phyloP scores from a whole-genome alignment of 2,329 filamentous ascomycete species.

The Alternaria gansuensis region DNA sequence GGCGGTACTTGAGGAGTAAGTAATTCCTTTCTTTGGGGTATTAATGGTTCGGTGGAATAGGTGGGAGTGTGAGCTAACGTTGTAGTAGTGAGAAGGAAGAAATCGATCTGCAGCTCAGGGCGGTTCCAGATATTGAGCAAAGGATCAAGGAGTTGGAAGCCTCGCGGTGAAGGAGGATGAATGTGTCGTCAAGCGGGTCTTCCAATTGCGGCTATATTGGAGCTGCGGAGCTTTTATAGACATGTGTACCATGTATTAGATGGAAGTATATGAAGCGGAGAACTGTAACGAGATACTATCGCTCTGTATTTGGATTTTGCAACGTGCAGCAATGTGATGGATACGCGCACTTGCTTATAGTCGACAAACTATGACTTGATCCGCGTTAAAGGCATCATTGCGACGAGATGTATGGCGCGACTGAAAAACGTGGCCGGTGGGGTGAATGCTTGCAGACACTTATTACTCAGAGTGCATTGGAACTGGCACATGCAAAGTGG shows the following conservation, averaged over 20 bases:
- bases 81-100: slow-evolving; percentile 81
- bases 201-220: background rate
- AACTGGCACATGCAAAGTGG: background rate
- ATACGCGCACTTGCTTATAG: background rate
- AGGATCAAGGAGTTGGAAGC: slow-evolving; percentile 78
- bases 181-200: background rate
- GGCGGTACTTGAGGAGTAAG: slow-evolving; percentile 82
- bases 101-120: slow-evolving; percentile 81
- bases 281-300: background rate
- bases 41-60: background rate
- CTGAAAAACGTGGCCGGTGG: background rate
- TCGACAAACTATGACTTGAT: background rate
- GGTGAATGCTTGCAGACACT: background rate
- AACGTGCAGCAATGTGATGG: background rate
- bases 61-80: slow-evolving; percentile 26
- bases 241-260: background rate
- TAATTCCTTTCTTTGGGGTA: slow-evolving; percentile 15
- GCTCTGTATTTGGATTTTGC: background rate
- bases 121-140: slow-evolving; percentile 87
- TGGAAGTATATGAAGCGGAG: background rate
- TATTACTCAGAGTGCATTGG: background rate
- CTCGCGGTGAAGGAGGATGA: slow-evolving; percentile 13
- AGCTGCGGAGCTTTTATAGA: background rate
- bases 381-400: background rate
- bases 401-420: background rate